Percentiles rank a stretch among this genome's conserved stretches.
Conservation (phyloP, 2,329 filamentous ascomycete genomes). For the Beauveria varroae region DNA sequence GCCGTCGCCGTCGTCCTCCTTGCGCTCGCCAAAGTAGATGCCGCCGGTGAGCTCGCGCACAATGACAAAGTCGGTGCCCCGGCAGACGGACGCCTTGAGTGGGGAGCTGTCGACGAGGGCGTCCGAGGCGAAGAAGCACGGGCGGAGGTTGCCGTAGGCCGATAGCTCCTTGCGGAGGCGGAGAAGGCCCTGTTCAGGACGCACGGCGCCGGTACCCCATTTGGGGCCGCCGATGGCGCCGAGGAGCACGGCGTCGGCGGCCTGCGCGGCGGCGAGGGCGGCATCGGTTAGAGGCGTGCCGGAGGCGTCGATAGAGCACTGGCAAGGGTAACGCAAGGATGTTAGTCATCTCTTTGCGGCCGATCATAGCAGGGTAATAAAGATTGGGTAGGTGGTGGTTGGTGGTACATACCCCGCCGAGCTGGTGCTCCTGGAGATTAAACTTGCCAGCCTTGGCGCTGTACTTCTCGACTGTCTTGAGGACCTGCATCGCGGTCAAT, state of each 20-base stretch:
- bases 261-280: constrained; percentile 74
- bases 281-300: constrained; percentile 74
- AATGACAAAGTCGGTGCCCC: constrained; percentile 85
- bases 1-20: constrained; percentile 68
- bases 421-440: constrained; percentile 81
- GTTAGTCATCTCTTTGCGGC: too few species aligned
- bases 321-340: neutral
- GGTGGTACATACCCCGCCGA: constrained; percentile 71
- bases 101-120: constrained; percentile 77
- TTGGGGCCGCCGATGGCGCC: constrained; percentile 93
- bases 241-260: constrained; percentile 81
- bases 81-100: constrained; percentile 77
- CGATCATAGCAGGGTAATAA: neutral
- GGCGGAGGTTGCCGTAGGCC: constrained; percentile 91
- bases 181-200: constrained; percentile 88
- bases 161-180: constrained; percentile 86
- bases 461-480: constrained; percentile 68
- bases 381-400: neutral
- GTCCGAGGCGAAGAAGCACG: constrained; percentile 91
- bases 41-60: constrained; percentile 88
- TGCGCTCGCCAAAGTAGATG: constrained; percentile 90
- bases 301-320: constrained; percentile 84
- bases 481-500: constrained; percentile 45
- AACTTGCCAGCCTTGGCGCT: constrained; percentile 67
- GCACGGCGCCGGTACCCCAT: constrained; percentile 86